These are phyloP conservation scores for Penstemon newberryi DNA, from an alignment of 257 asterid genomes.

Conservation along the genomic window DNA sequence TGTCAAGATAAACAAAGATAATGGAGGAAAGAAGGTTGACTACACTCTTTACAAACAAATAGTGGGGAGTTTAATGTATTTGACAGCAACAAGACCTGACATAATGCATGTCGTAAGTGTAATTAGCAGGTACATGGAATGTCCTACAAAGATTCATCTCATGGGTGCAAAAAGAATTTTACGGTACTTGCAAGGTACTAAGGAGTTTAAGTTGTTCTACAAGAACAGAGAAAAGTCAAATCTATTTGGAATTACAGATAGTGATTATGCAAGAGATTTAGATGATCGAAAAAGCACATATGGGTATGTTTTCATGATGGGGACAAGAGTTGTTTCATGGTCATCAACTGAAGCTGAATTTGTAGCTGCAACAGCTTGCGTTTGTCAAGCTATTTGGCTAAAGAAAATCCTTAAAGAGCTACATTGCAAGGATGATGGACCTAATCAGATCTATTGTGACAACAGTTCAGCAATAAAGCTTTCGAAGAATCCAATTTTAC, in stretches of 20 bases:
- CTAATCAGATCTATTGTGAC: not conserved
- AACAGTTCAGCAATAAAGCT: not conserved
- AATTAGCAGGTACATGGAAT: not conserved
- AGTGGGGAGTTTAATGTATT: slow-evolving; percentile 17
- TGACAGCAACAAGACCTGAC: slow-evolving; percentile 19
- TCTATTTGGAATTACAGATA: not conserved
- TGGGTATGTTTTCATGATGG: not conserved
- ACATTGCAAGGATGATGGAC: not conserved
- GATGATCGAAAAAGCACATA: slow-evolving; percentile 1
- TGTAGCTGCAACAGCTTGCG: no score
- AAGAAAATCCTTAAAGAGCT: not conserved
- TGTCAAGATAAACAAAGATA: not conserved
- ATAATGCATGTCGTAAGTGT: not conserved
- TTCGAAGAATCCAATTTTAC: not conserved
- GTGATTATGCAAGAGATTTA: not conserved
- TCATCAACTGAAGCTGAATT: no score
- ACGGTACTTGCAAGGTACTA: not conserved
- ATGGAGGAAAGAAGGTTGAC: not conserved
- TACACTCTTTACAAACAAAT: not conserved
- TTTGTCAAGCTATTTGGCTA: not conserved
- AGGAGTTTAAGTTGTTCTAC: not conserved
- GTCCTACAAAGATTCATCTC: no score
- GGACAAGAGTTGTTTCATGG: not conserved
- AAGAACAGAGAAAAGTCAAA: not conserved
- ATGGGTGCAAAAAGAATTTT: not conserved